Evolutionary conservation across 202 grass and related monocot species (phyloP).

Genomic region (Panicum hallii): DNA sequence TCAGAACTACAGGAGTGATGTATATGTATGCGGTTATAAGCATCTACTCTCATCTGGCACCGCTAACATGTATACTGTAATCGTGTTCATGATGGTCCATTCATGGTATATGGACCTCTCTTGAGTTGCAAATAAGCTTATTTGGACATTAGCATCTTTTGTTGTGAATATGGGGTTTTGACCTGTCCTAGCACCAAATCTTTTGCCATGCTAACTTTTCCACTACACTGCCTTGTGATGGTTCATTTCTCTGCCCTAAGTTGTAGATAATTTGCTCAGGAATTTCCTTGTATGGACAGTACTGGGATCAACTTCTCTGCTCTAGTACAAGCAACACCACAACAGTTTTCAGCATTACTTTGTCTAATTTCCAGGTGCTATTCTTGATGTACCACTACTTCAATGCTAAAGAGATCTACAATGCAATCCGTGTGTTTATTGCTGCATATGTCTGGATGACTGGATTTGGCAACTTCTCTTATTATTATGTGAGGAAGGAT

Average conservation of each 20-base stretch:
- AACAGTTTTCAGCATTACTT: conserved; percentile 29
- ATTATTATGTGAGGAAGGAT: conserved; percentile 98
- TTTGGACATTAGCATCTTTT: conserved; percentile 22
- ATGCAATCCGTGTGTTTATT: conserved; percentile 98
- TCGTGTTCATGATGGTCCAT: conserved; percentile 2
- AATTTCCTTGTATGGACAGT: conserved; percentile 27
- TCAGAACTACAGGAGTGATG: neutral
- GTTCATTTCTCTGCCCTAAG: conserved; percentile 4
- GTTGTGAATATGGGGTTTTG: conserved; percentile 18
- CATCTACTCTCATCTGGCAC: neutral
- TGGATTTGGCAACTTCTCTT: conserved; percentile 99
- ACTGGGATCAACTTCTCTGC: conserved; percentile 14
- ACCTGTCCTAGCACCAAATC: neutral
- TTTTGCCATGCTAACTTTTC: conserved; percentile 6
- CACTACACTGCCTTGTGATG: neutral
- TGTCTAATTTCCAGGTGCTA: conserved; percentile 74
- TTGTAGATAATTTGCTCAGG: conserved; percentile 27
- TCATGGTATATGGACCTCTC: conserved; percentile 26
- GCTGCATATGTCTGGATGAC: conserved; percentile 99
- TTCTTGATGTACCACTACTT: conserved; percentile 99
- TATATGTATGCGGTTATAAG: conserved; percentile 25
- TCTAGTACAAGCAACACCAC: conserved; percentile 20
- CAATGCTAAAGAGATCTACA: conserved; percentile 99
- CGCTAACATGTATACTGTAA: conserved; percentile 29
- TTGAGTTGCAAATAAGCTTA: conserved; percentile 35